Percentiles rank a stretch among this genome's conserved stretches.
phyloP scores from a whole-genome alignment of 2,329 filamentous ascomycete genomes.

The Capronia americana region DNA sequence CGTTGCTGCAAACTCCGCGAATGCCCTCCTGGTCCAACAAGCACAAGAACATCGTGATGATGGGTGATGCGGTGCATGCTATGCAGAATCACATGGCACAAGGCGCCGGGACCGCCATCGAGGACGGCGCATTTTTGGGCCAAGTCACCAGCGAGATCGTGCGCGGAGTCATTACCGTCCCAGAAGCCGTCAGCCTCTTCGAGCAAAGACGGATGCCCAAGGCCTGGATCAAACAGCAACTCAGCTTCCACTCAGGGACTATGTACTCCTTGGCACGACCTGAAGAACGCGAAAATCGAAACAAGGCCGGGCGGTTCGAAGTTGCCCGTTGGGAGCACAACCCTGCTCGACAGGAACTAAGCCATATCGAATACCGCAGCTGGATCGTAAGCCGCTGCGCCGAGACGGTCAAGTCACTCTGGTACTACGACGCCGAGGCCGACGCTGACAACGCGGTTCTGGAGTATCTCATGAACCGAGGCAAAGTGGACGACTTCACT shows the following conservation, averaged over 20 bases:
- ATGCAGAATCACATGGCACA: conserved; percentile 54
- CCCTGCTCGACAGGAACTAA: conserved; percentile 12
- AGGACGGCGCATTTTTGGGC: conserved; percentile 52
- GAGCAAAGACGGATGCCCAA: conserved; percentile 52
- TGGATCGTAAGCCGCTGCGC: conserved; percentile 8
- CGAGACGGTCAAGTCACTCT: conserved; percentile 16
- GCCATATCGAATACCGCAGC: conserved; percentile 13
- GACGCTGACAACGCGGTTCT: conserved; percentile 33
- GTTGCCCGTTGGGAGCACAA: conserved; percentile 17
- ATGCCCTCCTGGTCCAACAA: conserved; percentile 50
- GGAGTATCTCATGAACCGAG: conserved; percentile 28
- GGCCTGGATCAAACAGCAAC: conserved; percentile 51
- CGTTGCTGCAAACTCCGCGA: conserved; percentile 51
- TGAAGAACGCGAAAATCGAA: conserved; percentile 11
- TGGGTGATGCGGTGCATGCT: conserved; percentile 47
- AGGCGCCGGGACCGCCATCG: conserved; percentile 52
- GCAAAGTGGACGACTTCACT: conserved; percentile 21
- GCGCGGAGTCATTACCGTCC: conserved; percentile 43
- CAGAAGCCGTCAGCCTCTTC: conserved; percentile 48
- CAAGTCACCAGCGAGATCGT: conserved; percentile 46
- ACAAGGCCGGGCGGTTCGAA: conserved; percentile 13
- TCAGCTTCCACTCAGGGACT: conserved; percentile 29
- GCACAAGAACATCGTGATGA: conserved; percentile 51
- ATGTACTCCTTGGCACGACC: conserved; percentile 15
- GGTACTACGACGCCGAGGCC: conserved; percentile 35